Evolutionary conservation across 345 rosid genomes (phyloP).

Genomic region (Adansonia digitata): DNA sequence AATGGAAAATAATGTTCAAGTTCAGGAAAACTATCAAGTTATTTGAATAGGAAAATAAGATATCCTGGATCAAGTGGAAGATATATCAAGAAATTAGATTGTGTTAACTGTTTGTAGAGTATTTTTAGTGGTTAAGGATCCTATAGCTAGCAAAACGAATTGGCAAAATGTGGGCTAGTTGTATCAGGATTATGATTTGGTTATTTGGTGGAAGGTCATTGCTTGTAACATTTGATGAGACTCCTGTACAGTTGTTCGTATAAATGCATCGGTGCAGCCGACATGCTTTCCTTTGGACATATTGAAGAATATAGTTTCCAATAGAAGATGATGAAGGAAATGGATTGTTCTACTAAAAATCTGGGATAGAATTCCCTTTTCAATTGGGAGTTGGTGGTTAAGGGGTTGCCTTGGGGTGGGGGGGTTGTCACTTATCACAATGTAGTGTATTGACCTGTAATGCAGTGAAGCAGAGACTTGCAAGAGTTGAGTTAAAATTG

Average conservation of each 20-base stretch:
- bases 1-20: neutral
- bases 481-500: neutral
- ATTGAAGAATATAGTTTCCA: neutral
- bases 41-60: neutral
- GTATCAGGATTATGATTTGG: neutral
- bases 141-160: neutral
- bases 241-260: neutral
- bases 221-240: neutral
- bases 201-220: neutral
- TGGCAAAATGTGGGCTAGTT: neutral
- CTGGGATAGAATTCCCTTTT: neutral
- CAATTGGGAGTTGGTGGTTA: neutral
- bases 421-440: neutral
- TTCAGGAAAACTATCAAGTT: neutral
- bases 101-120: neutral
- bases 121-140: neutral
- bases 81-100: neutral
- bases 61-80: neutral
- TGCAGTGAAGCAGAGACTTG: neutral
- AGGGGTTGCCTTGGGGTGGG: neutral
- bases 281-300: neutral
- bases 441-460: neutral
- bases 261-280: neutral
- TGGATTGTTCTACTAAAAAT: neutral
- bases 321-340: neutral